phyloP scores from a whole-genome alignment of 306 rosid species.

The Carpinus viminea region DNA sequence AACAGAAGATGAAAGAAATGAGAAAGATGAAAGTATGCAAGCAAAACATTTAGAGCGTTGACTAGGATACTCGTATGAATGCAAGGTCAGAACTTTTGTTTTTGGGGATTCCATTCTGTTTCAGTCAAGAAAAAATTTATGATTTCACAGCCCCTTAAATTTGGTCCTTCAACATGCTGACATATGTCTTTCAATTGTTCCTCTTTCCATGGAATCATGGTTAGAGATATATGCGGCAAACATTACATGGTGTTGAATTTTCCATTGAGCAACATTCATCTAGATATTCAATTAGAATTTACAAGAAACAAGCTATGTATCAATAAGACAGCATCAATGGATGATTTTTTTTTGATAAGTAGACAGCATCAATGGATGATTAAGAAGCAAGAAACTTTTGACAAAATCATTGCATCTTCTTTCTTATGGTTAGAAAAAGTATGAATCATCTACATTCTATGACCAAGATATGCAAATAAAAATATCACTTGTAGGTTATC shows the following conservation, averaged over 20 bases:
- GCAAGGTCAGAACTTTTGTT: slow-evolving; percentile 23
- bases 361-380: not conserved
- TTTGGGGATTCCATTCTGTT: slow-evolving; percentile 10
- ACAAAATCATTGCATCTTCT: not conserved
- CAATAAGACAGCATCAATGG: not conserved
- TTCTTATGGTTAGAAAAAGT: slow-evolving; percentile 9
- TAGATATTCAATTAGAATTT: slow-evolving; percentile 8
- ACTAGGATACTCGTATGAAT: slow-evolving; percentile 2
- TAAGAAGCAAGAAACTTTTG: slow-evolving; percentile 11
- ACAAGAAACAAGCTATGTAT: not conserved
- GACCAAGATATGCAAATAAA: slow-evolving; percentile 2
- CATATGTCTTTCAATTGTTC: not conserved
- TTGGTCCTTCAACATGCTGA: not conserved
- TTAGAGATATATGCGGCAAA: slow-evolving; percentile 9
- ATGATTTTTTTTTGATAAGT: not conserved
- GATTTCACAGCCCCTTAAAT: not conserved
- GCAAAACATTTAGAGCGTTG: not conserved
- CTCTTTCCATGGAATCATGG: slow-evolving; percentile 4
- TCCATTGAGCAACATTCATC: slow-evolving; percentile 14
- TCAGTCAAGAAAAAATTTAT: not conserved
- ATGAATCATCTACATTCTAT: slow-evolving; percentile 1
- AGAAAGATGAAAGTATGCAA: not conserved
- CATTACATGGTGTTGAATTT: slow-evolving; percentile 8
- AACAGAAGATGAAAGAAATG: slow-evolving; percentile 25
- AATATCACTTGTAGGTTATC: slow-evolving; percentile 5